phyloP scores from a whole-genome alignment of 306 rosid species.

The Fragaria iinumae region DNA sequence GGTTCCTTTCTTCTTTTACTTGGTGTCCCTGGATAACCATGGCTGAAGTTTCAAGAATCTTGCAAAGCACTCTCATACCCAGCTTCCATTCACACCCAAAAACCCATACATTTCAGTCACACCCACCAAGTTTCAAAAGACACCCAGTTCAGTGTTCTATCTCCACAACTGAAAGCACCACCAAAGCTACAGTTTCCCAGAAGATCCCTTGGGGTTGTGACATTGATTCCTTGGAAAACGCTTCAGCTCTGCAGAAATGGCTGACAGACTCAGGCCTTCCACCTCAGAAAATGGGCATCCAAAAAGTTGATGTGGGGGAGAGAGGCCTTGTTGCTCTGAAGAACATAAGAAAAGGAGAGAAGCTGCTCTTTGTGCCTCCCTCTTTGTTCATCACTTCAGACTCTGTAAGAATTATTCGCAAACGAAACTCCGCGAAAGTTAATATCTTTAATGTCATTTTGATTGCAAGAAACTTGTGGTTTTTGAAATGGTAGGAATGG shows the following conservation, averaged over 20 bases:
- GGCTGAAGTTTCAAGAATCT: constrained; percentile 62
- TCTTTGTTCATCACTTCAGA: constrained; percentile 63
- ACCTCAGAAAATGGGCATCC: constrained; percentile 82
- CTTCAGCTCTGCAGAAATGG: constrained; percentile 78
- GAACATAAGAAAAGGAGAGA: constrained; percentile 89
- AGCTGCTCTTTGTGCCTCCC: constrained; percentile 90
- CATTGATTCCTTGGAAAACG: constrained; percentile 68
- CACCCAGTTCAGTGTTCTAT: constrained; percentile 47
- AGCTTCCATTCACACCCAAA: constrained; percentile 36
- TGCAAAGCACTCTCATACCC: constrained; percentile 39
- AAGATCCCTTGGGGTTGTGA: constrained; percentile 88
- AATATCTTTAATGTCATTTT: not conserved
- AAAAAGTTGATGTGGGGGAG: constrained; percentile 82
- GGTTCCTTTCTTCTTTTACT: constrained; percentile 27
- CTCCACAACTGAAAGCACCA: constrained; percentile 40
- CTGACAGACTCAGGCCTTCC: constrained; percentile 78
- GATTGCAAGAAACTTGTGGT: not conserved
- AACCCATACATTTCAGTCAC: constrained; percentile 22
- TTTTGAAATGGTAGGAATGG: constrained; percentile 62
- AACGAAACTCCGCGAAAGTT: not conserved
- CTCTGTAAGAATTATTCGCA: constrained; percentile 45
- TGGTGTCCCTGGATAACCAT: constrained; percentile 35
- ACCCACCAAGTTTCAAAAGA: constrained; percentile 30
- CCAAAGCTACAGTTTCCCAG: constrained; percentile 24
- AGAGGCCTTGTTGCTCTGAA: constrained; percentile 88